These are phyloP conservation scores for Penicillium macrosclerotiorum DNA, from an alignment of 495 filamentous ascomycete species.

Conservation along the genomic window DNA sequence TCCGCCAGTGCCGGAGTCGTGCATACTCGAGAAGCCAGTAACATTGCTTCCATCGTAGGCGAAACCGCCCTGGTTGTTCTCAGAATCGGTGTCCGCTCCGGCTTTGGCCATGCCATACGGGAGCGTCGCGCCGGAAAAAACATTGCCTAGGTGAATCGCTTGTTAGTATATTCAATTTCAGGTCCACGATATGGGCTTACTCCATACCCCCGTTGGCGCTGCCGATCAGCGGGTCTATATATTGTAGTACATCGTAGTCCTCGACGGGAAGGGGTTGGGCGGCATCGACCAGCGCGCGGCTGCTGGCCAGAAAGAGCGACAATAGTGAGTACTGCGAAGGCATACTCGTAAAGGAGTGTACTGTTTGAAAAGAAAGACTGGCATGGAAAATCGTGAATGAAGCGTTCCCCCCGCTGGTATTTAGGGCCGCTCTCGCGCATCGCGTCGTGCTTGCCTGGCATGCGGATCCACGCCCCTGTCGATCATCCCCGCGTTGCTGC, in stretches of 20 bases:
- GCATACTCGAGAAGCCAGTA: slow-evolving; percentile 72
- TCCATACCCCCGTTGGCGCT: slow-evolving; percentile 56
- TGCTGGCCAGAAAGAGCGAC: slow-evolving; percentile 17
- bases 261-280: slow-evolving; percentile 11
- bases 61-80: slow-evolving; percentile 70
- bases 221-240: slow-evolving; percentile 59
- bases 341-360: slow-evolving; percentile 11
- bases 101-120: slow-evolving; percentile 79
- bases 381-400: no score
- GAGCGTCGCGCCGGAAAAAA: slow-evolving; percentile 72
- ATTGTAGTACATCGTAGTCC: slow-evolving; percentile 46
- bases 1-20: slow-evolving; percentile 73
- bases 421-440: slow-evolving; percentile 8
- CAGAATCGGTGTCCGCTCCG: slow-evolving; percentile 67
- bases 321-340: slow-evolving; percentile 4
- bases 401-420: slow-evolving; percentile 15
- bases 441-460: slow-evolving; percentile 9
- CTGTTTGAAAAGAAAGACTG: background rate
- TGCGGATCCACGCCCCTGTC: slow-evolving; percentile 16
- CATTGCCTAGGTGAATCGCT: slow-evolving; percentile 44
- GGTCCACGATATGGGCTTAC: background rate
- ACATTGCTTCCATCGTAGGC: slow-evolving; percentile 63
- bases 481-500: slow-evolving; percentile 20
- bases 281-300: slow-evolving; percentile 14
- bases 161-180: background rate